Evolutionary conservation across 345 rosid genomes (phyloP).

Genomic region (Boechera stricta): DNA sequence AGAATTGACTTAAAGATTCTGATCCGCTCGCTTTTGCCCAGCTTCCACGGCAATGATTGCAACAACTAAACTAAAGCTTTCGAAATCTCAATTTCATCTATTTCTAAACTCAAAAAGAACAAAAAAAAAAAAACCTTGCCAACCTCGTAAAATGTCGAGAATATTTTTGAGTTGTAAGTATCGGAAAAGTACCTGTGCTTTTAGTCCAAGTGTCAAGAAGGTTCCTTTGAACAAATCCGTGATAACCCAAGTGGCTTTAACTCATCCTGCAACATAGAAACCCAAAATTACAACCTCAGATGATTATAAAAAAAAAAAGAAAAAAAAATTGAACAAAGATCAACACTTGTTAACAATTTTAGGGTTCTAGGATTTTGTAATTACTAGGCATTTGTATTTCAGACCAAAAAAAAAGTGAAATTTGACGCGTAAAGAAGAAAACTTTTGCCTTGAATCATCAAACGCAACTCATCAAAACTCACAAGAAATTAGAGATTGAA

Average conservation of each 20-base stretch:
- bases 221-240: conserved; percentile 33
- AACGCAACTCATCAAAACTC: conserved; percentile 7
- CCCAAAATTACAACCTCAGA: neutral
- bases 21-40: conserved; percentile 11
- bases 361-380: conserved; percentile 20
- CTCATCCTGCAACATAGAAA: conserved; percentile 30
- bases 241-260: conserved; percentile 18
- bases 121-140: neutral
- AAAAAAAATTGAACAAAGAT: neutral
- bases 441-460: neutral
- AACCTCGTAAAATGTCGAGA: conserved; percentile 41
- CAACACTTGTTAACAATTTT: conserved; percentile 15
- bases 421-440: conserved; percentile 1
- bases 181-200: conserved; percentile 31
- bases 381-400: conserved; percentile 17
- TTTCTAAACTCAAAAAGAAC: neutral
- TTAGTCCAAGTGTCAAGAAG: conserved; percentile 32
- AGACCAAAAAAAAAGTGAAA: neutral
- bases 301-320: neutral
- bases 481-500: neutral
- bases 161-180: conserved; percentile 22
- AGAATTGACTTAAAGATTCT: conserved; percentile 17
- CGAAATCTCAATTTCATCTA: neutral
- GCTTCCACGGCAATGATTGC: conserved; percentile 29
- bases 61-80: conserved; percentile 4